These are phyloP conservation scores for Starmerella roubikii DNA, from an alignment of 805 yeast species.

Conservation along the genomic window DNA sequence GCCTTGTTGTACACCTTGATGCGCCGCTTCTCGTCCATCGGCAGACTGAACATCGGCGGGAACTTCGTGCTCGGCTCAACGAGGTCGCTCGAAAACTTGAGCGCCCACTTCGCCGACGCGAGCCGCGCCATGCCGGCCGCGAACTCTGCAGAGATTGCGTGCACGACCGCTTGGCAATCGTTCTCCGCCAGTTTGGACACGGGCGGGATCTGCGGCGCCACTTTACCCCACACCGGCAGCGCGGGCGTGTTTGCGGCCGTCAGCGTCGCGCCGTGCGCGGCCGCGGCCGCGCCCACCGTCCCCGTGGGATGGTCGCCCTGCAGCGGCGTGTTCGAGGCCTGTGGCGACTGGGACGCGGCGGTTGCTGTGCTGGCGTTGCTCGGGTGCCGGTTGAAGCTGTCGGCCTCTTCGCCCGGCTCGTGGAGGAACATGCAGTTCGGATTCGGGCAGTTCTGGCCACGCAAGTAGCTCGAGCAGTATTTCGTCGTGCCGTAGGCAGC, in stretches of 20 bases:
- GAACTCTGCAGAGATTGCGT: constrained; percentile 2
- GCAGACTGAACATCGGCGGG: constrained; percentile 18
- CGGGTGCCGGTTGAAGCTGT: constrained; percentile 69
- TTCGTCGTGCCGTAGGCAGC: constrained; percentile 99
- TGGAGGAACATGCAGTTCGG: constrained; percentile 98
- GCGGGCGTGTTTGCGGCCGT: constrained; percentile 14
- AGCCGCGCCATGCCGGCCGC: constrained; percentile 5
- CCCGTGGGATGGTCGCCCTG: neutral
- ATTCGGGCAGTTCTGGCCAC: constrained; percentile 94
- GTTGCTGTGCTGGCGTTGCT: constrained; percentile 2
- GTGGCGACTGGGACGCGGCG: constrained; percentile 11
- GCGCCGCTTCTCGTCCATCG: constrained; percentile 16
- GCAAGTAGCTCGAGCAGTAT: constrained; percentile 87
- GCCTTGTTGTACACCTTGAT: constrained; percentile 13
- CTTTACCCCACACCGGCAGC: constrained; percentile 17
- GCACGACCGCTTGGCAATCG: constrained; percentile 1
- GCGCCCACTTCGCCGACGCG: constrained; percentile 6
- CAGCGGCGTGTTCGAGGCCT: constrained; percentile 14
- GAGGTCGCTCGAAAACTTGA: constrained; percentile 9
- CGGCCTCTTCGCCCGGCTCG: constrained; percentile 99
- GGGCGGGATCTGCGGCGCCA: constrained; percentile 10
- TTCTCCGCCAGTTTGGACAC: constrained; percentile 7
- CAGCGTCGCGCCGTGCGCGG: constrained; percentile 3
- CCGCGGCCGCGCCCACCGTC: neutral
- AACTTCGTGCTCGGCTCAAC: constrained; percentile 5